Evolutionary conservation across 2,329 filamentous ascomycete species (phyloP), one percentile per base, ranked within the genome.

Genomic region (Lasiodiplodia sp.): DNA sequence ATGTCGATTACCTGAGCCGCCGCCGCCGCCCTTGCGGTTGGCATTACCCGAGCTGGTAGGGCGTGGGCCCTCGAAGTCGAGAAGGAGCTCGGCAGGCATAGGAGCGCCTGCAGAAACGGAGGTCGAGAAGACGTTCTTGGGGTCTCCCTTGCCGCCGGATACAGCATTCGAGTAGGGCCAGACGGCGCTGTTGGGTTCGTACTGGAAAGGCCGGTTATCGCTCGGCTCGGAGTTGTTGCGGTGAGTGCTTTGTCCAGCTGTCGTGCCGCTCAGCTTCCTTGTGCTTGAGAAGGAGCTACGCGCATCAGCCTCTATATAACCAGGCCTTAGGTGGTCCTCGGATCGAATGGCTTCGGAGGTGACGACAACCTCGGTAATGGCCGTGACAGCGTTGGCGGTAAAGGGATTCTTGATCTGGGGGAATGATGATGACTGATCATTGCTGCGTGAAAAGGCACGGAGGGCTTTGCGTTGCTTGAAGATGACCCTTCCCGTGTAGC

Each of bases 401-500:
- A 85, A 83, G 1, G 82, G 79, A 62, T 87, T 84, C 28, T 83
- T 79, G 47, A 83, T 75, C 4, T 69, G 52, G 10, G 67, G 38
- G 18, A 69, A 37, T 1, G 68, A 28, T 12, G 68, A 34, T 1
- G 68, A 28, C 18, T 55, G 57, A 6, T 69, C 55, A 66, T 38
- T 72, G 38, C 52, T 67, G 12, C 72, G 69, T 5, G 72, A 70
- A 31, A 77, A 72, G 1, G 72, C 74, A 1, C 70, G 69, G 85
- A 84, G 57, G 82, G 84, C 66, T 90, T 84, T 74, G 72, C 91
- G 87, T 75, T 91, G 91, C 69, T 86, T 84, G 76, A 89, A 91
- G 69, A 92, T 92, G 51, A 88, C 87, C 68, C 84, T 82, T 10
- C 90, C 90, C n/a, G 89, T 88, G 38, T 87, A 83, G 65, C 88